phyloP scores from a whole-genome alignment of 2,329 filamentous ascomycete genomes.

The Cladorrhinum sp. region DNA sequence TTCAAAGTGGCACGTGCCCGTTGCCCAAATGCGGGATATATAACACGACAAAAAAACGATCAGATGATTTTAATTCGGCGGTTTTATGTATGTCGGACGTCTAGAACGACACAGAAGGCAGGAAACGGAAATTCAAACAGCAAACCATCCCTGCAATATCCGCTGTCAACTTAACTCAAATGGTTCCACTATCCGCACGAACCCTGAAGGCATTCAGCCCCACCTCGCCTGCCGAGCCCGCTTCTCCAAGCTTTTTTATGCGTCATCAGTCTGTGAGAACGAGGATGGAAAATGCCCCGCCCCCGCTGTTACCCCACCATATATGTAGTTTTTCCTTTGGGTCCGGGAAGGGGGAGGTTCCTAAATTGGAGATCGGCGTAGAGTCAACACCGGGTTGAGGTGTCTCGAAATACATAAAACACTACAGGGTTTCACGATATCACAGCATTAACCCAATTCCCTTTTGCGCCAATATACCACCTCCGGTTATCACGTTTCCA shows the following conservation, averaged over 20 bases:
- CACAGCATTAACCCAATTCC: not conserved
- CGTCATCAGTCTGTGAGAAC: not conserved
- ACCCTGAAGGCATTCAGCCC: not conserved
- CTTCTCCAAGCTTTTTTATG: not conserved
- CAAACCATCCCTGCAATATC: not conserved
- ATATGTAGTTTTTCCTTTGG: not conserved
- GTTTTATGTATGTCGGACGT: not conserved
- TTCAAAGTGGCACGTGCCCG: not conserved
- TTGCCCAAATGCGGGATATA: not conserved
- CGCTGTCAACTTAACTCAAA: not conserved
- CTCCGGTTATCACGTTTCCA: too few relatives aligned
- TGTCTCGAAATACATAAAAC: not conserved
- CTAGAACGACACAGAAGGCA: not conserved
- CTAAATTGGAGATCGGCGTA: not conserved
- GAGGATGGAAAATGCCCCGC: not conserved
- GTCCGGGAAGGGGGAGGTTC: not conserved
- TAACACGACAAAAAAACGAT: not conserved
- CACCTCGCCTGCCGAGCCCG: not conserved
- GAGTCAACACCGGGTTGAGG: too few relatives aligned
- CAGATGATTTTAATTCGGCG: not conserved
- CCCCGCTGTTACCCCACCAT: slow-evolving; percentile 2
- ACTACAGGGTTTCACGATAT: not conserved
- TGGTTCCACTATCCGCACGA: not conserved
- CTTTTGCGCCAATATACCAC: not conserved
- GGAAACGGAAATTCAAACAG: not conserved